Conservation (phyloP, 495 filamentous ascomycete genomes). For the Filosporella fistucella region DNA sequence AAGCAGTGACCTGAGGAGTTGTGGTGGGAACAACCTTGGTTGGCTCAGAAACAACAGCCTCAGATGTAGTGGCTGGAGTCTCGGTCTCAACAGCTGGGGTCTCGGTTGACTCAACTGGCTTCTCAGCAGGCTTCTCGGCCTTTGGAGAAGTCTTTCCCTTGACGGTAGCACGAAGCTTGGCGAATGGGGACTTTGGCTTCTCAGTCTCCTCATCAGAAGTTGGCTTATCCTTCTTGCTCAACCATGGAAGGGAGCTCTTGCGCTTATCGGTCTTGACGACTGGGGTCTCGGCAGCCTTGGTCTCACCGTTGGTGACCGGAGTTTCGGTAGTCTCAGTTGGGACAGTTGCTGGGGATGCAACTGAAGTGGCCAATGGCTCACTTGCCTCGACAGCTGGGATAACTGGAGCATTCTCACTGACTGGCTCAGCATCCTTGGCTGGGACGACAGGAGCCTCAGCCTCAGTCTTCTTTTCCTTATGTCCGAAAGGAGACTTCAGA, state of each 20-base stretch:
- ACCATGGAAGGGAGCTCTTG: conserved; percentile 51
- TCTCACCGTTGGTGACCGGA: conserved; percentile 31
- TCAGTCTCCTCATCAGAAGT: conserved; percentile 46
- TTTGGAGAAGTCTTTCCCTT: conserved; percentile 38
- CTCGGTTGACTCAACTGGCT: conserved; percentile 34
- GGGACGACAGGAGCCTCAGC: conserved; percentile 33
- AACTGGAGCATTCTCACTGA: conserved; percentile 50
- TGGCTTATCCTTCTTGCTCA: conserved; percentile 47
- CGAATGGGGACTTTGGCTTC: conserved; percentile 52
- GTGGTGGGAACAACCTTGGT: conserved; percentile 15
- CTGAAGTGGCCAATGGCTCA: conserved; percentile 45
- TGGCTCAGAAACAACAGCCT: conserved; percentile 19
- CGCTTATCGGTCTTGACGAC: conserved; percentile 46
- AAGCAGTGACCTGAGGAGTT: conserved; percentile 22
- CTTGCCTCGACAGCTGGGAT: conserved; percentile 53
- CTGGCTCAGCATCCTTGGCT: conserved; percentile 31
- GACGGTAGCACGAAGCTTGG: conserved; percentile 53
- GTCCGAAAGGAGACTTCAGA: conserved; percentile 29
- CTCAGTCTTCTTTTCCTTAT: conserved; percentile 48
- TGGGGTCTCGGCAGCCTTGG: conserved; percentile 41
- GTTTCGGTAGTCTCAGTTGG: conserved; percentile 30
- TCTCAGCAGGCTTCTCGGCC: conserved; percentile 34
- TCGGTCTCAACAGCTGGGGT: conserved; percentile 35
- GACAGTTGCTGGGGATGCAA: conserved; percentile 38
- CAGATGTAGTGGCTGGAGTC: conserved; percentile 13